Percentiles rank a stretch among this genome's conserved stretches.
phyloP scores from a whole-genome alignment of 2,329 filamentous ascomycete species.

The Chaetomiaceae sp. region DNA sequence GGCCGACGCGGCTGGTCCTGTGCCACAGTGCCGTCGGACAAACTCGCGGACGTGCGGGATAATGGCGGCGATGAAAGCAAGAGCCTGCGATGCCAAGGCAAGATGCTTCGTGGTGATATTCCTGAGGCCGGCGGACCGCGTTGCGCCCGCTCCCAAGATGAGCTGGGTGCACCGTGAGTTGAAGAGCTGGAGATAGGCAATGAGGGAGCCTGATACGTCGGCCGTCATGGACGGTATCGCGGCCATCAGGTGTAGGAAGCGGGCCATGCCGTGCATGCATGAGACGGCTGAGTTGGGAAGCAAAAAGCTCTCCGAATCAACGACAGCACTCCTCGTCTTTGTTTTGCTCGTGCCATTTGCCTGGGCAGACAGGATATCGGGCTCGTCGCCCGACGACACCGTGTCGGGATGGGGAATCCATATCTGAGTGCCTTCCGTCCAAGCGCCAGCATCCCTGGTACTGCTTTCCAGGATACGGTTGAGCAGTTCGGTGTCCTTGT shows the following conservation, averaged over 20 bases:
- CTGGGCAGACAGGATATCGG: constrained; percentile 10
- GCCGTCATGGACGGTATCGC: constrained; percentile 85
- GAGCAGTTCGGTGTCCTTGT: constrained; percentile 56
- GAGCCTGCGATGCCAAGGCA: constrained; percentile 81
- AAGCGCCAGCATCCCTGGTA: constrained; percentile 62
- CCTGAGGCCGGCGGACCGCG: constrained; percentile 79
- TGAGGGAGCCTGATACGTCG: constrained; percentile 72
- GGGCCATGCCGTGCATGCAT: constrained; percentile 74
- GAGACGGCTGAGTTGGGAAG: constrained; percentile 78
- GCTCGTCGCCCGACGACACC: constrained; percentile 28
- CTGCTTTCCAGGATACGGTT: constrained; percentile 63
- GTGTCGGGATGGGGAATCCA: constrained; percentile 47
- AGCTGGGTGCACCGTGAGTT: constrained; percentile 95
- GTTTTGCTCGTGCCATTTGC: constrained; percentile 52
- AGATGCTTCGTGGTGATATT: constrained; percentile 97
- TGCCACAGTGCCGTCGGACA: constrained; percentile 67
- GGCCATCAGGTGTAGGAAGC: constrained; percentile 76
- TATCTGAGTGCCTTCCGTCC: constrained; percentile 57
- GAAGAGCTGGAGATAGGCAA: constrained; percentile 87
- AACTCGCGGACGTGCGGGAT: constrained; percentile 91
- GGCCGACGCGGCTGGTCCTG: constrained; percentile 46
- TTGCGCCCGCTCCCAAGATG: constrained; percentile 91
- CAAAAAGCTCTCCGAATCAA: constrained; percentile 82
- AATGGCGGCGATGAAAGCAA: constrained; percentile 81
- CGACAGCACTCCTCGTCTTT: constrained; percentile 65